Evolutionary conservation across 768 basidiomycete species (phyloP).

Genomic region (Pulveroboletus sp.): DNA sequence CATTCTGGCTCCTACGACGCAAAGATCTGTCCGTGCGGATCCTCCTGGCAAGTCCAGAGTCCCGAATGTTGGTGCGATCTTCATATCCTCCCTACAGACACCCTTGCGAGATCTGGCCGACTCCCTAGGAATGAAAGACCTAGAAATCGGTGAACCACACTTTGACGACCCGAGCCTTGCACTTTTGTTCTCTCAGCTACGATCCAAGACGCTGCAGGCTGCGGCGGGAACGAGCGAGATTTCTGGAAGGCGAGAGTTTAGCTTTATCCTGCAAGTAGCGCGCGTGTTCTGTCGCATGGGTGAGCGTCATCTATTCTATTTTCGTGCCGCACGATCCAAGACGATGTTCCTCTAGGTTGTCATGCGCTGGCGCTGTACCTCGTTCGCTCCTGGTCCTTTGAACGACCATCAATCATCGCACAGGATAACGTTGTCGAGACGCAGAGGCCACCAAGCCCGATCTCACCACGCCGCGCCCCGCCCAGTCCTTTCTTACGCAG

Average conservation of each 20-base stretch:
- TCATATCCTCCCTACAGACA: conserved; percentile 42
- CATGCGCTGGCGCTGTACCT: conserved; percentile 90
- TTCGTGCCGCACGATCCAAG: neutral
- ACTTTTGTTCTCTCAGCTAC: conserved; percentile 83
- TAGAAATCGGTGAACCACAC: conserved; percentile 75
- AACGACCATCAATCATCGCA: conserved; percentile 55
- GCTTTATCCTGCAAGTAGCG: conserved; percentile 92
- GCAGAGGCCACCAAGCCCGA: conserved; percentile 40
- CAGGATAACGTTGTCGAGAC: conserved; percentile 10
- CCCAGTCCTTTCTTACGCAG: conserved; percentile 52
- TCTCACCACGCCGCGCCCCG: conserved; percentile 43
- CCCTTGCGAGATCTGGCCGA: conserved; percentile 71
- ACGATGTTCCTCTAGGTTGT: conserved; percentile 57
- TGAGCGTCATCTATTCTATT: conserved; percentile 34
- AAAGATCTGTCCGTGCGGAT: conserved; percentile 88
- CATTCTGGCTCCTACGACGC: conserved; percentile 89
- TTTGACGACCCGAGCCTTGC: conserved; percentile 95
- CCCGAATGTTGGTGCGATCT: neutral
- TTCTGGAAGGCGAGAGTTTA: conserved; percentile 83
- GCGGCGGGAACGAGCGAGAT: conserved; percentile 92
- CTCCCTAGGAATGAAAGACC: conserved; percentile 49
- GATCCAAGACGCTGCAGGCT: conserved; percentile 87
- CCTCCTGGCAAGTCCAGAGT: conserved; percentile 59
- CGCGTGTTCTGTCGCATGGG: conserved; percentile 95
- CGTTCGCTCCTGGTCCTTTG: conserved; percentile 88